Conservation (phyloP, 495 filamentous ascomycete species). For the Trichoderma virens region DNA sequence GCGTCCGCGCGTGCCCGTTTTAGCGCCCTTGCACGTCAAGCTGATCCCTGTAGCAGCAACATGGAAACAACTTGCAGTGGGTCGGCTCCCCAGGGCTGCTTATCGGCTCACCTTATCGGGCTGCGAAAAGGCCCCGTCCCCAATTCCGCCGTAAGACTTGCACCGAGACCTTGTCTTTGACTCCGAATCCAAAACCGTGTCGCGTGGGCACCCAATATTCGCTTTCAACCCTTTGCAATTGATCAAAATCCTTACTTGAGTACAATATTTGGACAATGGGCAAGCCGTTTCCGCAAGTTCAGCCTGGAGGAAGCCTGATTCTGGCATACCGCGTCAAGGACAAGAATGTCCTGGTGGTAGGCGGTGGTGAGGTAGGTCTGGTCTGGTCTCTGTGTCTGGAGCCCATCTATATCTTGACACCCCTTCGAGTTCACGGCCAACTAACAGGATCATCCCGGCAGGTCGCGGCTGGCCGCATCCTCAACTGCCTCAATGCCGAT, state of each 20-base stretch:
- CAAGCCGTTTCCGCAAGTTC: conserved; percentile 61
- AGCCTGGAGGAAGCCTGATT: conserved; percentile 86
- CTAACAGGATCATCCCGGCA: conserved; percentile 24
- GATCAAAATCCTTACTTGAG: background rate
- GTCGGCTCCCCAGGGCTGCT: no score
- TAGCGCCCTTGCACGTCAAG: background rate
- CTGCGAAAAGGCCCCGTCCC: background rate
- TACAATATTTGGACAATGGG: conserved; percentile 5
- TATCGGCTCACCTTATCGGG: background rate
- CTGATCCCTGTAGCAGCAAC: background rate
- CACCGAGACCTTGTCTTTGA: background rate
- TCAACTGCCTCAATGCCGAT: conserved; percentile 89
- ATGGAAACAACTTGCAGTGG: no score
- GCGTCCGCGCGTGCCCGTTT: no score
- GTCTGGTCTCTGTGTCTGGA: background rate
- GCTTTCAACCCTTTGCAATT: no score
- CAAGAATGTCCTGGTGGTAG: conserved; percentile 78
- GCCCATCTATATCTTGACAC: no score
- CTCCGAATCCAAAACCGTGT: no score
- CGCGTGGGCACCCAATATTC: no score
- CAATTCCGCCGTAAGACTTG: no score
- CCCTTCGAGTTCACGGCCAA: no score
- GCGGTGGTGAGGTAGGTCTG: conserved; percentile 75
- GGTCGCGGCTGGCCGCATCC: conserved; percentile 92
- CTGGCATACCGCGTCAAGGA: conserved; percentile 88